Evolutionary conservation across 139 green algal genomes (phyloP).

Genomic region (Asterochloris erici): DNA sequence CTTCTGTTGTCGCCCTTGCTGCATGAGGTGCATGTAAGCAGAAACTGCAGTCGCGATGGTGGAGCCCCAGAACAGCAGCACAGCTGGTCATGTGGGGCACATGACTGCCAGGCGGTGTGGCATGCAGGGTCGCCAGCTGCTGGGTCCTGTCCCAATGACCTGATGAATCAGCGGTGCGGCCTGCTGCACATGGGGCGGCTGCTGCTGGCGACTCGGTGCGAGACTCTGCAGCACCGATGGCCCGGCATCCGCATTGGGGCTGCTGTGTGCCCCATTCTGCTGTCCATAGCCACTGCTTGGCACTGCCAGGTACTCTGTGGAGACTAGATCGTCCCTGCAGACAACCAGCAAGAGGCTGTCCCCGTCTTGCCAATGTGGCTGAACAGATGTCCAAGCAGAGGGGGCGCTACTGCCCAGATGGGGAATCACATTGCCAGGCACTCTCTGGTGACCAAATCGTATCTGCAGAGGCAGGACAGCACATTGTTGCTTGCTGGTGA

Average conservation of each 20-base stretch:
- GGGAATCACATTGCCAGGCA: too few species aligned
- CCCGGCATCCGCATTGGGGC: background rate
- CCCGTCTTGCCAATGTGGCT: too few species aligned
- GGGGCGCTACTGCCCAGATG: too few species aligned
- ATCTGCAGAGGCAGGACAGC: too few species aligned
- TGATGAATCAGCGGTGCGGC: background rate
- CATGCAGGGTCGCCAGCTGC: background rate
- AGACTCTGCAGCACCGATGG: background rate
- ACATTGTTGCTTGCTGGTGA: too few species aligned
- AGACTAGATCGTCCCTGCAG: slow-evolving; percentile 2
- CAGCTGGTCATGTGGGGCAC: background rate
- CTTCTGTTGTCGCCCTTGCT: too few species aligned
- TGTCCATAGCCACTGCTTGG: slow-evolving; percentile 7
- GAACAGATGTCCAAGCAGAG: too few species aligned
- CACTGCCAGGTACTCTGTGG: slow-evolving; percentile 3
- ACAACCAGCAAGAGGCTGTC: too few species aligned
- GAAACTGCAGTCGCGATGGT: too few species aligned
- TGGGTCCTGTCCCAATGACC: background rate
- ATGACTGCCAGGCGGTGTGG: background rate
- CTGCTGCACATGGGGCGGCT: background rate
- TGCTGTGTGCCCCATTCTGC: background rate
- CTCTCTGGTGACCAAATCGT: too few species aligned
- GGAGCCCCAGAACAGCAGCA: too few species aligned
- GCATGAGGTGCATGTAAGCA: too few species aligned
- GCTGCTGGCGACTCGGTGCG: background rate